Conservation (phyloP, 2,329 filamentous ascomycete genomes). For the Penicillium capsulatum region DNA sequence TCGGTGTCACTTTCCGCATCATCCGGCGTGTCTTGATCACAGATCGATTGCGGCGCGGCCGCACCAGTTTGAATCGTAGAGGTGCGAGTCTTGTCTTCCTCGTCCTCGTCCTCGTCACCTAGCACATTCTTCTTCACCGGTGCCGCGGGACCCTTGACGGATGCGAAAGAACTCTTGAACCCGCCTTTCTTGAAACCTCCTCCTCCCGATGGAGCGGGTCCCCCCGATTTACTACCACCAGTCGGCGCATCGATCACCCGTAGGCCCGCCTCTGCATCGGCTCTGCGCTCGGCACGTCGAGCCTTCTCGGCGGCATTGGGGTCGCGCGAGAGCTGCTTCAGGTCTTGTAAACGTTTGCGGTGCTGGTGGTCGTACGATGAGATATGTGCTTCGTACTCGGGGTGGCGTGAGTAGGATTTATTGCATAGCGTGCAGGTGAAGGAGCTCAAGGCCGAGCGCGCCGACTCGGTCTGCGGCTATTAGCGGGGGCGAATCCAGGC, state of each 20-base stretch:
- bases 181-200: slow-evolving; percentile 71
- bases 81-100: slow-evolving; percentile 24
- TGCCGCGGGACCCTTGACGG: slow-evolving; percentile 42
- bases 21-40: slow-evolving; percentile 7
- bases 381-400: slow-evolving; percentile 93
- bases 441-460: slow-evolving; percentile 70
- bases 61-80: slow-evolving; percentile 6
- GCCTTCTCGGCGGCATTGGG: slow-evolving; percentile 43
- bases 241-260: slow-evolving; percentile 34
- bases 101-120: slow-evolving; percentile 41
- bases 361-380: slow-evolving; percentile 94
- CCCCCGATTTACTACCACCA: slow-evolving; percentile 11
- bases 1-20: slow-evolving; percentile 69
- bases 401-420: slow-evolving; percentile 92
- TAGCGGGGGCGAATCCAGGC: not conserved
- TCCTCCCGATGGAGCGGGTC: slow-evolving; percentile 18
- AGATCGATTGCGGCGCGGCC: slow-evolving; percentile 3
- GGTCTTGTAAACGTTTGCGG: slow-evolving; percentile 60
- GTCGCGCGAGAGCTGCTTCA: slow-evolving; percentile 45
- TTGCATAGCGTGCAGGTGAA: slow-evolving; percentile 85
- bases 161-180: slow-evolving; percentile 71
- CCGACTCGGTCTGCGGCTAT: slow-evolving; percentile 51
- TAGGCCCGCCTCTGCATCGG: slow-evolving; percentile 41
- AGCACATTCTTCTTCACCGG: slow-evolving; percentile 42
- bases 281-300: slow-evolving; percentile 41